Base-by-base conservation (phyloP, 2,329 filamentous ascomycete species). In the Ophiostoma triangulosporum region DNA sequence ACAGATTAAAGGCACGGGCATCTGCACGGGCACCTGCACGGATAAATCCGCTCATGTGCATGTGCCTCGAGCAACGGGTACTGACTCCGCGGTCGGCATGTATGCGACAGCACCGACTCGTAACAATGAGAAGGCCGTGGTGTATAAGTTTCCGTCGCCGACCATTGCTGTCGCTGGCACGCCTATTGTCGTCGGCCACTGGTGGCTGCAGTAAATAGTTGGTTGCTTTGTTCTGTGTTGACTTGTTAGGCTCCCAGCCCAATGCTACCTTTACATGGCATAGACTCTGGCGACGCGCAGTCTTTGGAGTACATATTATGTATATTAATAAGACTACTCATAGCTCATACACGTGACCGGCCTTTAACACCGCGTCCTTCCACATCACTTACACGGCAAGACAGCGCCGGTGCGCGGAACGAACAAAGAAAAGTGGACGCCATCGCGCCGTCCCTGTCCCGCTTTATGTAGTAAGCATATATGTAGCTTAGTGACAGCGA, bases 351-450 rank as follows among this genome's bases (percentile, higher is more conserved):
- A 6, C 29, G 29, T 33, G 9, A 8, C 15, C 9, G 15, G 31
- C 9, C 31, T 33, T 33, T 11, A 6, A 33, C 31, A 12, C 5
- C 31, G 31, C 74, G 48, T n/a, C 52, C 9, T 72, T 53, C 2
- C 46, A 56, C n/a, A n/a, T 9, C 11, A 43, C 38, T 43, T 24
- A 43, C 38, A 43, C 38, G 20, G 20, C 2, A 43, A 43, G 20
- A 43, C 38, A 26, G 20, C 38, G 38, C 38, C 38, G 20, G 38
- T 24, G 38, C 38, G 4, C 38, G 4, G 24, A 43, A 43, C 11
- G 20, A 43, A 43, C 38, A 43, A 43, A 26, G 38, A 43, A 43
- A 43, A 3, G 38, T 20, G 38, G 38, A 24, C 38, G 20, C 38
- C 38, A 43, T 7, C 38, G 38, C 38, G 38, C 38, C 38, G 38